Evolutionary conservation across 164 flowering plant species (phyloP), one percentile per base, ranked within the genome.

Genomic region (Stephania yunnanensis): DNA sequence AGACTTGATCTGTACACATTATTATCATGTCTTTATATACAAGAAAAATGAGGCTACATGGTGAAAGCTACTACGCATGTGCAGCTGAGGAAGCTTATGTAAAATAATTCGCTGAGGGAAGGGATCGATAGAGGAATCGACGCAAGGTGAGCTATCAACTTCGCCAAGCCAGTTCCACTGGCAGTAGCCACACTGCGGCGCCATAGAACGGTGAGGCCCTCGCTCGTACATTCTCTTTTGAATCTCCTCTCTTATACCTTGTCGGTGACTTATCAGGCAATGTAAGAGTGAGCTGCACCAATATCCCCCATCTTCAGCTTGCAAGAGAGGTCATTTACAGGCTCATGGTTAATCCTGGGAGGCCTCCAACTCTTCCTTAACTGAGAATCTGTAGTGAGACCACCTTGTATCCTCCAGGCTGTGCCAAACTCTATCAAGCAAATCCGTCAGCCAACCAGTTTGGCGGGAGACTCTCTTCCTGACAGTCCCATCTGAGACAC

Each of bases 261-360:
- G 82, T 85, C 82, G 93, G 72, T 7, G 94, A 91, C 77, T 89
- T 87, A 78, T 91, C 91, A 0, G 98, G 87, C 64, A 96, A 86
- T 69, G 93, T 78, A 0, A 95, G 98, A 20, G 94, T 87, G n/a
- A 96, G 84, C 78, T 96, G 97, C 74, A 96, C 88, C 25, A n/a
- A 93, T 90, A 79, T 92, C 99, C 44, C 98, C 99, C 99, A 93
- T 96, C 77, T 86, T 89, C 76, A 96, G 84, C 84, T 86, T 89
- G 82, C 88, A 81, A 7, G 76, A 76, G 1, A 88, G 86, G 68
- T 96, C 94, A 12, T 77, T 83, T 68, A 93, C 89, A 6, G 92
- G 88, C 72, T 84, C 77, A 55, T 85, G 87, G 84, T 96, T 96
- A 78, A 96, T 79, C 79, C 90, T 86, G 2, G n/a, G n/a, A n/a